Percentiles rank a stretch among this genome's conserved stretches.
These are phyloP conservation scores for Aspergillus hortae DNA, from an alignment of 2,329 filamentous ascomycete species.

Conservation along the genomic window DNA sequence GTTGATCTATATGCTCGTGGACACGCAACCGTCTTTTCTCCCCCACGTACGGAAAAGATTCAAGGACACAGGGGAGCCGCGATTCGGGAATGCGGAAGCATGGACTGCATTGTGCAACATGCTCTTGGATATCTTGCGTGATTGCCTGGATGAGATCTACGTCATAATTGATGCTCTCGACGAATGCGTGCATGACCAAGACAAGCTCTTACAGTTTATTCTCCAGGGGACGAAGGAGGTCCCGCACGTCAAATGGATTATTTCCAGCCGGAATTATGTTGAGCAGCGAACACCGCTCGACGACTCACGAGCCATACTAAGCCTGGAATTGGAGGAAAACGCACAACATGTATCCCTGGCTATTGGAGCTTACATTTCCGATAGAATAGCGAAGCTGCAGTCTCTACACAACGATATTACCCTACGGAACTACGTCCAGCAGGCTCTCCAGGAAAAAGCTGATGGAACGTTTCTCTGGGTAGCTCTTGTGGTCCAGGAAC, in stretches of 20 bases:
- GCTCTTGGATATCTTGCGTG: constrained; percentile 1
- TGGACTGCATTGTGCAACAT: not conserved
- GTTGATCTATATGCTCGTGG: constrained; percentile 18
- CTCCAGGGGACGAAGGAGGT: not conserved
- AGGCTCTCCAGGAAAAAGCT: not conserved
- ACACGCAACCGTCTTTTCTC: constrained; percentile 2
- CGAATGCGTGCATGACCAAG: constrained; percentile 1
- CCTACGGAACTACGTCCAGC: not conserved
- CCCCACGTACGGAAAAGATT: constrained; percentile 1
- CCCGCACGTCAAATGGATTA: constrained; percentile 3
- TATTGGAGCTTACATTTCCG: constrained; percentile 2
- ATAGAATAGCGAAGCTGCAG: not conserved
- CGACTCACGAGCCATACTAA: not conserved
- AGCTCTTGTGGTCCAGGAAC: constrained; percentile 2
- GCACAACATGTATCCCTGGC: not conserved
- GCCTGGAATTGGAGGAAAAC: constrained; percentile 2
- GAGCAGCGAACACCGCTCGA: not conserved
- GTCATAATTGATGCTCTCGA: constrained; percentile 6
- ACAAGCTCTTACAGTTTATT: not conserved
- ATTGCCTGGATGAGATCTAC: not conserved
- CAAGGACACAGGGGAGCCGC: not conserved
- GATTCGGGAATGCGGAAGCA: not conserved
- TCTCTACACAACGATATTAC: not conserved
- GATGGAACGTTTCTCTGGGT: constrained; percentile 7
- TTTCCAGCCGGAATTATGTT: constrained; percentile 5